Evolutionary conservation across 495 filamentous ascomycete species (phyloP).

Genomic region (Cudoniella acicularis): DNA sequence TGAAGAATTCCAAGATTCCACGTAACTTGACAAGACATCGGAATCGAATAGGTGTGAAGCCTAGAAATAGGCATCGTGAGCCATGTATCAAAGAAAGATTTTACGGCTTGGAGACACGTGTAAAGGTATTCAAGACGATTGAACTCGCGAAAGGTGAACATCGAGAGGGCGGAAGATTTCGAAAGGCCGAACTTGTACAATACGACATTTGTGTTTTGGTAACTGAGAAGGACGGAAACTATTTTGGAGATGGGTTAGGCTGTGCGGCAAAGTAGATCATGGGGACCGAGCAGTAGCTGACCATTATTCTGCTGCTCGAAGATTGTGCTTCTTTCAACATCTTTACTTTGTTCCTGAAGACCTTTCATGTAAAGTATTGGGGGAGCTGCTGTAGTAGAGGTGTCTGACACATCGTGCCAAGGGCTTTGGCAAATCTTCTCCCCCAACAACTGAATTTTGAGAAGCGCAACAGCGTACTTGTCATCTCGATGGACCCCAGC

Average conservation of each 20-base stretch:
- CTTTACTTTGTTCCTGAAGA: conserved; percentile 4
- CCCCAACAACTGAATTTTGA: conserved; percentile 5
- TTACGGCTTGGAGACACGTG: conserved; percentile 34
- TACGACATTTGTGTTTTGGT: not conserved
- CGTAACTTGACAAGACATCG: conserved; percentile 37
- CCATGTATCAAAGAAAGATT: conserved; percentile 34
- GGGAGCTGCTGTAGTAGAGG: not conserved
- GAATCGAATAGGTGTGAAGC: conserved; percentile 30
- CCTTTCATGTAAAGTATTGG: conserved; percentile 7
- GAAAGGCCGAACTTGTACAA: conserved; percentile 10
- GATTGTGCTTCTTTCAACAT: not conserved
- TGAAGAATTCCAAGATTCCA: conserved; percentile 35
- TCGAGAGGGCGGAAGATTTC: not conserved
- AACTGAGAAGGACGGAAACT: conserved; percentile 2
- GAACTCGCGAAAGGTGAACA: conserved; percentile 12
- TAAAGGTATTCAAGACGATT: conserved; percentile 11
- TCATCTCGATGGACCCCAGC: conserved; percentile 17
- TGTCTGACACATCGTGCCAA: conserved; percentile 1
- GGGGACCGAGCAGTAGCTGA: not conserved
- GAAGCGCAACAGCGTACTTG: not conserved
- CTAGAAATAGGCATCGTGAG: conserved; percentile 25
- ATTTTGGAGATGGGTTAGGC: not conserved
- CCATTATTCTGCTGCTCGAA: conserved; percentile 1
- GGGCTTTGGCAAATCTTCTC: conserved; percentile 10
- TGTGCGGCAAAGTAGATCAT: not conserved